Percentiles rank a stretch among this genome's conserved stretches.
These are phyloP conservation scores for Entomortierella beljakovae DNA, from an alignment of 192 early-diverging fungal genomes.

Conservation along the genomic window DNA sequence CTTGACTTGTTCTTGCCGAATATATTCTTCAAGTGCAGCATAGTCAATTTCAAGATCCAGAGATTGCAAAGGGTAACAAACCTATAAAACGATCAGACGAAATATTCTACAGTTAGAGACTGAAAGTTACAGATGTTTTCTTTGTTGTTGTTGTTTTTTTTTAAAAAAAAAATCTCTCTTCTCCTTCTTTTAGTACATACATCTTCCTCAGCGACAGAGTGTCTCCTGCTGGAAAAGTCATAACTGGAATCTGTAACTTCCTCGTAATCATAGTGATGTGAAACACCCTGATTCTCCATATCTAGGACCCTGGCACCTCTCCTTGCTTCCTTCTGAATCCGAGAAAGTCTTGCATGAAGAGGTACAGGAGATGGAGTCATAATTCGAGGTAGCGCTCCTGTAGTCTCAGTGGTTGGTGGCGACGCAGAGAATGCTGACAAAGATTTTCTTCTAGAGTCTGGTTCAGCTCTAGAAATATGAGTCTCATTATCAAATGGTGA, in stretches of 20 bases:
- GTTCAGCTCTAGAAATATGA: background rate
- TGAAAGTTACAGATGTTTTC: too few relatives aligned
- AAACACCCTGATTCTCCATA: constrained; percentile 40
- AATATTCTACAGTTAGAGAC: too few relatives aligned
- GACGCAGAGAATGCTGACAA: constrained; percentile 19
- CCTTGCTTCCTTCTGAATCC: constrained; percentile 39
- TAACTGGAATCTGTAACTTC: constrained; percentile 44
- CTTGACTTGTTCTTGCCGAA: constrained; percentile 49
- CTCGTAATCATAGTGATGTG: constrained; percentile 53
- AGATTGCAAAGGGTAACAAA: constrained; percentile 40
- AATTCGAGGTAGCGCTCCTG: constrained; percentile 28
- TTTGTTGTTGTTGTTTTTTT: background rate
- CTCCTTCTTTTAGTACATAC: constrained; percentile 9
- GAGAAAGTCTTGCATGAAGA: constrained; percentile 41
- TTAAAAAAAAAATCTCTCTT: background rate
- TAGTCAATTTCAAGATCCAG: constrained; percentile 37
- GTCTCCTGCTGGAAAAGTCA: constrained; percentile 49
- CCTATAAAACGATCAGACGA: too few relatives aligned
- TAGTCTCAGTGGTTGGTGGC: constrained; percentile 13
- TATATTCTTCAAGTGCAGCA: constrained; percentile 42
- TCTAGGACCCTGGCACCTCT: constrained; percentile 37
- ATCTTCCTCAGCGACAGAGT: constrained; percentile 53
- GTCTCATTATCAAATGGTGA: background rate
- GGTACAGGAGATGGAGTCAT: constrained; percentile 51
- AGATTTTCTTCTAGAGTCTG: background rate